Evolutionary conservation across 2,329 filamentous ascomycete species (phyloP).

Genomic region (Xylaria digitata): DNA sequence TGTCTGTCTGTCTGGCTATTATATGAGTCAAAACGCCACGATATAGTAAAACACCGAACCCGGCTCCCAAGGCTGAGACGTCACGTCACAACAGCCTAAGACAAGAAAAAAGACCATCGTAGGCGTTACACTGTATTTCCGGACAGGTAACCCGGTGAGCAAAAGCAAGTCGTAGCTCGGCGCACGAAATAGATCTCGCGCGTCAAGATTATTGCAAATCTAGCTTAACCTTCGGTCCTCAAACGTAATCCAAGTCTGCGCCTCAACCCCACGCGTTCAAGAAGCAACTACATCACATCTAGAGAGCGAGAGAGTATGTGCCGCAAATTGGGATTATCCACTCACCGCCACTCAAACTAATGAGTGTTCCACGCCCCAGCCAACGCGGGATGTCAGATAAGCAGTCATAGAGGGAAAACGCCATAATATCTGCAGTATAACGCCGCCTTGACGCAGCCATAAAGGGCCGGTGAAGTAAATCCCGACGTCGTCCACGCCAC

Average conservation of each 20-base stretch:
- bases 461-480: not conserved
- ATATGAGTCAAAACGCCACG: not conserved
- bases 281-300: not conserved
- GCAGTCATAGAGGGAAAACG: not conserved
- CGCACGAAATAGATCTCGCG: not conserved
- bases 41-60: not conserved
- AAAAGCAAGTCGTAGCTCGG: not conserved
- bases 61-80: not conserved
- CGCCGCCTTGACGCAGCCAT: not conserved
- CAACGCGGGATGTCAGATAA: not conserved
- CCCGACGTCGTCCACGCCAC: not conserved
- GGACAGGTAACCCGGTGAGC: not conserved
- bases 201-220: not conserved
- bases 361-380: too few relatives aligned
- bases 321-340: not conserved
- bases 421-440: not conserved
- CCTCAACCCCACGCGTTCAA: not conserved
- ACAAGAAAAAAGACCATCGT: not conserved
- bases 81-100: not conserved
- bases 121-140: too few relatives aligned
- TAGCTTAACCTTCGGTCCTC: not conserved
- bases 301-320: not conserved
- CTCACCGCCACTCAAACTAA: too few relatives aligned
- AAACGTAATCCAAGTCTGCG: not conserved
- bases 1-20: too few relatives aligned